Evolutionary conservation across 305 asterid genomes (phyloP).

Genomic region (Vinca major): DNA sequence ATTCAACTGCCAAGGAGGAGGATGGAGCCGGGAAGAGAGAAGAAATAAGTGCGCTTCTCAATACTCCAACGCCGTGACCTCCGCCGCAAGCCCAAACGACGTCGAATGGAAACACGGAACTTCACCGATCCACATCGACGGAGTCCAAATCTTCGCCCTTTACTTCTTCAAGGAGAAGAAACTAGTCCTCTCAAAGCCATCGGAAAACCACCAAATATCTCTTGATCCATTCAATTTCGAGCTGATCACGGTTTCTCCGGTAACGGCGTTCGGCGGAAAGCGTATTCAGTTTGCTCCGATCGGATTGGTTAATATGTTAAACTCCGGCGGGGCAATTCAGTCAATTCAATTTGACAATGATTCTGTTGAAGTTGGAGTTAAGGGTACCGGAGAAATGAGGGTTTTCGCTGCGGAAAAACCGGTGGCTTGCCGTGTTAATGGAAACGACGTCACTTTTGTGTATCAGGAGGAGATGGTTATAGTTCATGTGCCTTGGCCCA

Average conservation of each 20-base stretch:
- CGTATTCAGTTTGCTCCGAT: slow-evolving; percentile 60
- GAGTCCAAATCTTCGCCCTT: slow-evolving; percentile 44
- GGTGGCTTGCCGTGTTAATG: slow-evolving; percentile 34
- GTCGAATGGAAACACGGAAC: slow-evolving; percentile 75
- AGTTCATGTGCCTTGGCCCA: slow-evolving; percentile 52
- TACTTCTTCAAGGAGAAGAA: slow-evolving; percentile 52
- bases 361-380: slow-evolving; percentile 42
- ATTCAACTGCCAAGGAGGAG: slow-evolving; percentile 95
- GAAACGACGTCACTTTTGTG: slow-evolving; percentile 29
- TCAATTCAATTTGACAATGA: slow-evolving; percentile 26
- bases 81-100: slow-evolving; percentile 48
- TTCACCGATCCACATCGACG: slow-evolving; percentile 40
- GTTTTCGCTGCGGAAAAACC: slow-evolving; percentile 55
- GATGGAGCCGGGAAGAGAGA: slow-evolving; percentile 72
- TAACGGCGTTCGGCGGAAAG: slow-evolving; percentile 22
- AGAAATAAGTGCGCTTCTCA: slow-evolving; percentile 68
- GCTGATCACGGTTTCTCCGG: slow-evolving; percentile 60
- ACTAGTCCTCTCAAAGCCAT: slow-evolving; percentile 44
- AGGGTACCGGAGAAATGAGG: slow-evolving; percentile 69
- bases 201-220: slow-evolving; percentile 32
- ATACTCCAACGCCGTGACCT: slow-evolving; percentile 41
- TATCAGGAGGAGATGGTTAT: slow-evolving; percentile 42
- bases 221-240: slow-evolving; percentile 59
- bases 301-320: slow-evolving; percentile 78
- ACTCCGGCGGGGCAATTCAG: slow-evolving; percentile 74